These are phyloP conservation scores for Capronia epimyces DNA, from an alignment of 2,329 filamentous ascomycete genomes.

Conservation along the genomic window DNA sequence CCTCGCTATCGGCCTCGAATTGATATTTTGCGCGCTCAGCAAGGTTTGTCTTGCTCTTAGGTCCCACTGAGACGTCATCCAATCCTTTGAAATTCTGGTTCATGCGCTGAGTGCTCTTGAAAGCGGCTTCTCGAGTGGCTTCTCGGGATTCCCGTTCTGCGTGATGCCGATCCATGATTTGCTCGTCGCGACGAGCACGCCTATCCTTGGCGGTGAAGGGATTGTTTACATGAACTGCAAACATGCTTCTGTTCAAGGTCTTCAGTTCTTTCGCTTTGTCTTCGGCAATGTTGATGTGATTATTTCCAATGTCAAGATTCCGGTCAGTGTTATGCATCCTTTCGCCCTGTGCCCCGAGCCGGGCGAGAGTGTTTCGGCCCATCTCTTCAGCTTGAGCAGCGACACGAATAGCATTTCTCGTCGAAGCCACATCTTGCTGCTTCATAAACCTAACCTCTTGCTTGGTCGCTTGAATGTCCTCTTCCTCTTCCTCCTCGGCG, in stretches of 20 bases:
- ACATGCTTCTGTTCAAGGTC: constrained; percentile 84
- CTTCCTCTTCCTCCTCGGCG: constrained; percentile 70
- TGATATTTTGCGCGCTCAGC: constrained; percentile 67
- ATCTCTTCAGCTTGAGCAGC: constrained; percentile 65
- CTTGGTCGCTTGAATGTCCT: constrained; percentile 66
- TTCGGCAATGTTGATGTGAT: constrained; percentile 68
- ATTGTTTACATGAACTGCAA: constrained; percentile 72
- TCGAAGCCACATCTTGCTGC: constrained; percentile 68
- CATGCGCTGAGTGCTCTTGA: constrained; percentile 50
- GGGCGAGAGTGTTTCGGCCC: constrained; percentile 64
- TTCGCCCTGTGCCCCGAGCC: constrained; percentile 73
- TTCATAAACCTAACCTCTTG: constrained; percentile 70
- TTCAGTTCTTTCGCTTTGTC: constrained; percentile 79
- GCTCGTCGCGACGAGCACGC: constrained; percentile 59
- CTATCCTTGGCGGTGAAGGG: constrained; percentile 68
- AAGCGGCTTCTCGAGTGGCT: constrained; percentile 52
- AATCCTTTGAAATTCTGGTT: constrained; percentile 63
- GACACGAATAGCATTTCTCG: constrained; percentile 62
- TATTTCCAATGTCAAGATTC: constrained; percentile 73
- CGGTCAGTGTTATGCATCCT: constrained; percentile 74
- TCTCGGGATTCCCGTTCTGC: constrained; percentile 54
- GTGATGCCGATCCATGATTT: constrained; percentile 61
- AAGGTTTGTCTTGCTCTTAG: constrained; percentile 49
- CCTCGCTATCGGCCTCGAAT: constrained; percentile 68
- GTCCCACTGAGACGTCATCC: constrained; percentile 48